Conservation (phyloP, 805 yeast genomes). For the Starmerella floris region DNA sequence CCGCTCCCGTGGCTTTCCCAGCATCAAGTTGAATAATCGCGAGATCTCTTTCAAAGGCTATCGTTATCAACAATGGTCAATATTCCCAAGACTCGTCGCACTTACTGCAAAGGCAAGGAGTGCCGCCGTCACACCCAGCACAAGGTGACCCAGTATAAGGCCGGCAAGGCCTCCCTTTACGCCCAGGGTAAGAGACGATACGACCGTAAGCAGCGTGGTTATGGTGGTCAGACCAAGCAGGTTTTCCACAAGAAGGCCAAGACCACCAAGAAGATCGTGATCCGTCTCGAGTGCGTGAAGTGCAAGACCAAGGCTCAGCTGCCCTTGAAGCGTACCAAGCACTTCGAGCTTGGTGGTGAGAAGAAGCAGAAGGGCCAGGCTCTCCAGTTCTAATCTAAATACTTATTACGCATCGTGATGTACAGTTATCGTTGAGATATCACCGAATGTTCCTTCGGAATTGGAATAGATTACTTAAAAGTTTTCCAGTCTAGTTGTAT, state of each 20-base stretch:
- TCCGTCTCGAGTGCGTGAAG: constrained; percentile 95
- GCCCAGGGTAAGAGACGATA: constrained; percentile 99
- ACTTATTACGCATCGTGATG: constrained; percentile 5
- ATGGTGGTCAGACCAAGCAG: constrained; percentile 99
- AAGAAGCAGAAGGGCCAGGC: constrained; percentile 99
- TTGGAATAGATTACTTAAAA: no score
- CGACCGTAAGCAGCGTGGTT: constrained; percentile 99
- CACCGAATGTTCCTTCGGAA: no score
- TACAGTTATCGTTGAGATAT: not conserved
- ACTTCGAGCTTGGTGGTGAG: constrained; percentile 99
- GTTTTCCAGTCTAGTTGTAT: no score
- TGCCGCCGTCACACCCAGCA: constrained; percentile 99
- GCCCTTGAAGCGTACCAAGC: constrained; percentile 98
- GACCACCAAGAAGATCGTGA: constrained; percentile 99
- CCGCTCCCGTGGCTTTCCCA: constrained; percentile 1
- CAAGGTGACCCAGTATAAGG: constrained; percentile 99
- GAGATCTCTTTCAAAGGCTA: constrained; percentile 3
- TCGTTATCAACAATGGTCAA: constrained; percentile 49
- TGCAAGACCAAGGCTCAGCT: constrained; percentile 99
- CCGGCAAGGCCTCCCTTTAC: constrained; percentile 98
- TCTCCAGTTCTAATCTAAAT: constrained; percentile 72
- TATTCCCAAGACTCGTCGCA: constrained; percentile 99
- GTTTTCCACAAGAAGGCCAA: constrained; percentile 99
- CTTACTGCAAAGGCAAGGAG: constrained; percentile 98
- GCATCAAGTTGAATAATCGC: constrained; percentile 2